These are phyloP conservation scores for Alternaria postmessia DNA, from an alignment of 2,329 filamentous ascomycete genomes.

Conservation along the genomic window DNA sequence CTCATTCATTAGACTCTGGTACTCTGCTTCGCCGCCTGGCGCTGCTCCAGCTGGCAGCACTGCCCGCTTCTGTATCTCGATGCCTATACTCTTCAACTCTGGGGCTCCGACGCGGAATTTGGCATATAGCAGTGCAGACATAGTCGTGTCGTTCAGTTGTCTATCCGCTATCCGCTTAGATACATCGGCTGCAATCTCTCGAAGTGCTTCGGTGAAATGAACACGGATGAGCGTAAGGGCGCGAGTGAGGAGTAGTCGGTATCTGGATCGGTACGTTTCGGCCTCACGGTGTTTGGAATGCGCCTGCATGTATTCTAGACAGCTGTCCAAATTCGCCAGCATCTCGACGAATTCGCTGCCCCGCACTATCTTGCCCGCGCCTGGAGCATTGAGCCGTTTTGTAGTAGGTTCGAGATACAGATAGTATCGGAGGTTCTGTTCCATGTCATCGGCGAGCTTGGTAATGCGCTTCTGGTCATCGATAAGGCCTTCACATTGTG, in stretches of 20 bases:
- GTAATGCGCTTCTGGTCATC: constrained; percentile 82
- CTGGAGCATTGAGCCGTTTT: constrained; percentile 87
- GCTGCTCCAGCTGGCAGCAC: constrained; percentile 67
- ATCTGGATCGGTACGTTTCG: constrained; percentile 85
- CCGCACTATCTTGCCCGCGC: constrained; percentile 84
- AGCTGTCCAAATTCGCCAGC: constrained; percentile 85
- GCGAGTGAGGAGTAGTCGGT: constrained; percentile 79
- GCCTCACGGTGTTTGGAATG: constrained; percentile 88
- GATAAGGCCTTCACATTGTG: constrained; percentile 88
- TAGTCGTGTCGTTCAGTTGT: constrained; percentile 75
- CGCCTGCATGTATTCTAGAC: constrained; percentile 88
- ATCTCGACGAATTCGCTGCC: constrained; percentile 88
- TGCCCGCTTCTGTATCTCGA: constrained; percentile 73
- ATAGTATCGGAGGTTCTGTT: constrained; percentile 93
- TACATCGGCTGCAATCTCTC: constrained; percentile 69
- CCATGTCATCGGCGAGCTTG: constrained; percentile 81
- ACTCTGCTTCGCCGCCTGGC: constrained; percentile 67
- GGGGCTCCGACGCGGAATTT: constrained; percentile 74
- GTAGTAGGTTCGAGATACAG: constrained; percentile 91
- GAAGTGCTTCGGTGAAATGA: constrained; percentile 69
- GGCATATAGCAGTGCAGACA: constrained; percentile 74
- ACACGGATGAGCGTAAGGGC: constrained; percentile 72
- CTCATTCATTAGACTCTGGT: constrained; percentile 71
- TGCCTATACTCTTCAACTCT: constrained; percentile 70
- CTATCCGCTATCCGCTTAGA: constrained; percentile 70